Evolutionary conservation across 2,329 filamentous ascomycete genomes (phyloP).

Genomic region (Esteya vermicola): DNA sequence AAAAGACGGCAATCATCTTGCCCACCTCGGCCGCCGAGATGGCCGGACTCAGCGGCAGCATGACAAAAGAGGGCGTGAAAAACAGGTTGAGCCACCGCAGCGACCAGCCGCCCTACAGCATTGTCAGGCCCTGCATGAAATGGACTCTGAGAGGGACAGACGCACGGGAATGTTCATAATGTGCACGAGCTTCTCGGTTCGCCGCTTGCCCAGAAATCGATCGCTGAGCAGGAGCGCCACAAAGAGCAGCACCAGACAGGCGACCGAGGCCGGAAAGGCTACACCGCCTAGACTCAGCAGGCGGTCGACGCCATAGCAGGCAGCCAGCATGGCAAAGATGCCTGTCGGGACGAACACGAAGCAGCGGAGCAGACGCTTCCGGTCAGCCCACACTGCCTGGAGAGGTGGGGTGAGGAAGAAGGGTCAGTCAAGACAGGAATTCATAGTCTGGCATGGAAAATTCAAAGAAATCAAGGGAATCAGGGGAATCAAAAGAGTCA

Average conservation of each 20-base stretch:
- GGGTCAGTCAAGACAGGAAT: neutral
- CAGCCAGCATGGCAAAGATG: slow-evolving; percentile 23
- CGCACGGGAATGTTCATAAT: slow-evolving; percentile 39
- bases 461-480: too few species aligned
- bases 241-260: slow-evolving; percentile 41
- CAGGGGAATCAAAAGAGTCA: neutral
- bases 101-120: slow-evolving; percentile 38
- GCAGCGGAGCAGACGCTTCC: slow-evolving; percentile 14
- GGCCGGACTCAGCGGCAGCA: slow-evolving; percentile 39
- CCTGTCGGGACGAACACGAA: slow-evolving; percentile 39
- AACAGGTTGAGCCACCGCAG: slow-evolving; percentile 44
- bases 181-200: slow-evolving; percentile 30
- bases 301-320: slow-evolving; percentile 28
- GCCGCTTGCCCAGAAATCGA: slow-evolving; percentile 29
- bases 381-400: slow-evolving; percentile 3
- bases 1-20: slow-evolving; percentile 45
- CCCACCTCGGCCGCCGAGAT: slow-evolving; percentile 39
- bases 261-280: slow-evolving; percentile 45
- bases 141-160: neutral
- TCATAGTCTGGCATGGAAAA: too few species aligned
- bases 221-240: slow-evolving; percentile 32
- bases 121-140: slow-evolving; percentile 6
- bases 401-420: neutral
- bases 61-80: slow-evolving; percentile 45
- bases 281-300: slow-evolving; percentile 30